Evolutionary conservation across 2,329 filamentous ascomycete species (phyloP), one percentile per base, ranked within the genome.

Genomic region (Cladorrhinum sp.): DNA sequence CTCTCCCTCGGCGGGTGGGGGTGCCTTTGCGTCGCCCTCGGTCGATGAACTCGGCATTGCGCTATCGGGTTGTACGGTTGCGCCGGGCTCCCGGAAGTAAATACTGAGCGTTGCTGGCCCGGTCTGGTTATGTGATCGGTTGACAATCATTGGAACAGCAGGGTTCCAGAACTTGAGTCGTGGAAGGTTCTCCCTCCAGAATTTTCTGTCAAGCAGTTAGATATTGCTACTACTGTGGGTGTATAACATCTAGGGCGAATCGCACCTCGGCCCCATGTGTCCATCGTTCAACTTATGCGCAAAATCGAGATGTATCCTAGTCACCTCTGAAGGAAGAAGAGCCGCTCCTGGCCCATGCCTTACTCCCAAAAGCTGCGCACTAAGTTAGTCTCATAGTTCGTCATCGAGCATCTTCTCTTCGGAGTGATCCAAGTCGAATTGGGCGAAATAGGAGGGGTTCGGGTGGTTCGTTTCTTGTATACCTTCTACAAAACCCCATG

Each of bases 141-240:
- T 88, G 69, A 96, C 85, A 61, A 90, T 87, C 83, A 98, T 96
- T 49, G 89, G 85, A 50, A 97, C 75, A 12, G 86, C 78, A 0
- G 95, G 95, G 74, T 99, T 99, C 81, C 96, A 89, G 79, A 88
- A 99, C 81, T 99, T 97, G 67, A 99, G 81, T 60, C 91, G 86
- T 22, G 91, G 91, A 52, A 98, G 86, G 72, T 87, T 89, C 62
- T 87, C 80, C 65, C 84, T 86, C 91, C 92, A 96, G 83, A 99
- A 97, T 78, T 91, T 91, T 71, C 93, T 96, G 66, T 73, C 69
- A 64, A 73, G 72, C 70, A 65, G 61, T 62, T 22, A 66, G 52
- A 24, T 23, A 18, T 27, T 24, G 25, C 23, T 16, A 12, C 27
- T 20, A n/a, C 41, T 18, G 41, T 18, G 16, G 41, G 6, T n/a